phyloP scores from a whole-genome alignment of 2,329 filamentous ascomycete species.

The Alternaria sp. region DNA sequence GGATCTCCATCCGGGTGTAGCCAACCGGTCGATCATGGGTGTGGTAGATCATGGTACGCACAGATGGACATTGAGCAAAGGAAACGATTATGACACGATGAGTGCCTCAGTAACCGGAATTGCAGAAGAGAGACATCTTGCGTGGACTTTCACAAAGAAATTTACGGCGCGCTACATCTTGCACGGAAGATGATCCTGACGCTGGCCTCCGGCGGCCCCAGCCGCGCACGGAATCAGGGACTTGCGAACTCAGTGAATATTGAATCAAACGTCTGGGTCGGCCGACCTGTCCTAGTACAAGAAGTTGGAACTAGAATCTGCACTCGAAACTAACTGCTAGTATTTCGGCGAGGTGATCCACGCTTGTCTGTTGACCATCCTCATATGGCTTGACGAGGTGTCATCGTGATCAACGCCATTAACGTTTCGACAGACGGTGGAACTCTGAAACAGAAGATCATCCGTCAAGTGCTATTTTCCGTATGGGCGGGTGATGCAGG shows the following conservation, averaged over 20 bases:
- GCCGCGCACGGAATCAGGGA: conserved; percentile 18
- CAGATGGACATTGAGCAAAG: conserved; percentile 4
- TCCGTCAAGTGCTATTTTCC: conserved; percentile 14
- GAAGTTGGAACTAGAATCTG: conserved; percentile 20
- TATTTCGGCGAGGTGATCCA: conserved; percentile 44
- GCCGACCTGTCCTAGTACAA: conserved; percentile 19
- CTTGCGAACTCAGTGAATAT: conserved; percentile 13
- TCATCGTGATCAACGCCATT: conserved; percentile 34
- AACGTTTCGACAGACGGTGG: conserved; percentile 25
- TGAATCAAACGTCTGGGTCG: conserved; percentile 13
- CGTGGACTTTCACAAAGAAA: background rate
- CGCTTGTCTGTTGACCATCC: conserved; percentile 23
- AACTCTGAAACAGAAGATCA: conserved; percentile 19
- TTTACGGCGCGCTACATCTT: conserved; percentile 13
- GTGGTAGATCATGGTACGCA: conserved; percentile 10
- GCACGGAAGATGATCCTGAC: conserved; percentile 22
- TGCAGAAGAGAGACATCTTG: conserved; percentile 4
- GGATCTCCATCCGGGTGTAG: conserved; percentile 18
- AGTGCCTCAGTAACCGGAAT: conserved; percentile 3
- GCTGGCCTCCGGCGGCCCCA: conserved; percentile 28
- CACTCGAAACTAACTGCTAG: conserved; percentile 31
- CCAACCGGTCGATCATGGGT: conserved; percentile 18
- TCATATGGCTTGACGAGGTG: conserved; percentile 29
- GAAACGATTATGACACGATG: conserved; percentile 6
- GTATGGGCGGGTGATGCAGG: conserved; percentile 10